Conservation (phyloP, 768 basidiomycete species). For the Tephrocybe sp. region DNA sequence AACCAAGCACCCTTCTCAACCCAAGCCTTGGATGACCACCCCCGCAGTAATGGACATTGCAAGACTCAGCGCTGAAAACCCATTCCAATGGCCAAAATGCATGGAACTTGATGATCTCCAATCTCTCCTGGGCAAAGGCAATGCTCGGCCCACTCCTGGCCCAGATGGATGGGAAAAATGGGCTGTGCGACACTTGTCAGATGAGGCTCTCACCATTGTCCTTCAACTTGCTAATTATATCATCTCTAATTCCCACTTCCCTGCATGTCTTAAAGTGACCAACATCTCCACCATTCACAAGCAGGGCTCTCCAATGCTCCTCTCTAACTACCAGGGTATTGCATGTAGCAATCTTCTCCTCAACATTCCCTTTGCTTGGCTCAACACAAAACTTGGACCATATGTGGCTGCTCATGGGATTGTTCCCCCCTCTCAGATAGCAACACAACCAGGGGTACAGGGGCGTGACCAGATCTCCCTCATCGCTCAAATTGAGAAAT, state of each 20-base stretch:
- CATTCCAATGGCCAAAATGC: conserved; percentile 2
- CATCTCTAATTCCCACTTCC: conserved; percentile 14
- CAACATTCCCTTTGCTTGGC: conserved; percentile 12
- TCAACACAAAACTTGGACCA: conserved; percentile 9
- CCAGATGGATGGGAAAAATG: conserved; percentile 13
- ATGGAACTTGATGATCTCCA: neutral
- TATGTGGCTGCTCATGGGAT: conserved; percentile 16
- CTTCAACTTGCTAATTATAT: conserved; percentile 12
- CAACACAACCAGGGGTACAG: conserved; percentile 20
- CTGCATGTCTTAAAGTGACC: conserved; percentile 9
- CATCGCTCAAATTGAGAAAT: conserved; percentile 15
- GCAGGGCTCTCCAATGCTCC: conserved; percentile 8
- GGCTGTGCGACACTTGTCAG: conserved; percentile 7
- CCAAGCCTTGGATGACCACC: conserved; percentile 2
- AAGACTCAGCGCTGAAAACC: neutral
- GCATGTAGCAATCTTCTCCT: conserved; percentile 2
- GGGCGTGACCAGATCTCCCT: conserved; percentile 16
- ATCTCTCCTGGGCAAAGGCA: neutral
- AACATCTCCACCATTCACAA: conserved; percentile 14
- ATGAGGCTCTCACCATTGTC: neutral
- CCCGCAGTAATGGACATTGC: neutral
- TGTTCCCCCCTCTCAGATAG: conserved; percentile 19
- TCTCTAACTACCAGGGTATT: conserved; percentile 6
- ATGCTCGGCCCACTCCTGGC: conserved; percentile 1
- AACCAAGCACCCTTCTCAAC: too few relatives aligned